A percentile compares a stretch with the other conserved stretches of the same genome.
Conservation (phyloP, 2,329 filamentous ascomycete species). For the Myriosclerotinia scirpicola region DNA sequence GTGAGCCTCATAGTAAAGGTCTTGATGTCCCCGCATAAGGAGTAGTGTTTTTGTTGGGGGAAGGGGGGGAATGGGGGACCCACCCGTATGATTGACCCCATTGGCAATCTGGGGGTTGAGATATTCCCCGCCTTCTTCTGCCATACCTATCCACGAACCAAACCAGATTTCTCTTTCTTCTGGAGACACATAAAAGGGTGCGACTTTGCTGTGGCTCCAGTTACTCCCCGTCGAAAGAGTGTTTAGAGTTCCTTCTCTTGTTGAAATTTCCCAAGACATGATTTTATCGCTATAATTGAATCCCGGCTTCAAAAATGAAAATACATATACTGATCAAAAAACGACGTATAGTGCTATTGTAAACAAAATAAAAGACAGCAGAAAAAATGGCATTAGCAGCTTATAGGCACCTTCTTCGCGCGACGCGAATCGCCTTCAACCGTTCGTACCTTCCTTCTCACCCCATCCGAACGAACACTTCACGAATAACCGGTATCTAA, state of each 20-base stretch:
- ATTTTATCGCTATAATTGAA: background rate
- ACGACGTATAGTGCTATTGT: background rate
- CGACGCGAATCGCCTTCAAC: conserved; percentile 78
- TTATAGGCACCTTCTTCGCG: conserved; percentile 79
- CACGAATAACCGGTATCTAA: conserved; percentile 20
- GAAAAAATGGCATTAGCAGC: conserved; percentile 65
- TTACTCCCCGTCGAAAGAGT: background rate
- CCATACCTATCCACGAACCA: too few species aligned
- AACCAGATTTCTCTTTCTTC: too few species aligned
- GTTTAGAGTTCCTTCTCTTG: background rate
- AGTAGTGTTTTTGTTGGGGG: too few species aligned
- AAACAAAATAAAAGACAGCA: conserved; percentile 18
- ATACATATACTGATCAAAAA: conserved; percentile 8
- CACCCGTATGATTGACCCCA: too few species aligned
- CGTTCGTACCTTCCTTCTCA: conserved; percentile 50
- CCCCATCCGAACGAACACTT: background rate
- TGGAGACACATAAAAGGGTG: too few species aligned
- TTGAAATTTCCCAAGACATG: too few species aligned
- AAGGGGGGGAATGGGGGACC: too few species aligned
- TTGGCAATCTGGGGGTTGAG: too few species aligned
- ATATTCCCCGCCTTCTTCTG: background rate
- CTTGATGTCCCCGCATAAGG: background rate
- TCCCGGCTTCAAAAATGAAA: background rate
- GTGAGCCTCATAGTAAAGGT: background rate
- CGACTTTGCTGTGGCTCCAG: background rate